These are phyloP conservation scores for Neofusicoccum ribis DNA, from an alignment of 2,329 filamentous ascomycete genomes.

Conservation along the genomic window DNA sequence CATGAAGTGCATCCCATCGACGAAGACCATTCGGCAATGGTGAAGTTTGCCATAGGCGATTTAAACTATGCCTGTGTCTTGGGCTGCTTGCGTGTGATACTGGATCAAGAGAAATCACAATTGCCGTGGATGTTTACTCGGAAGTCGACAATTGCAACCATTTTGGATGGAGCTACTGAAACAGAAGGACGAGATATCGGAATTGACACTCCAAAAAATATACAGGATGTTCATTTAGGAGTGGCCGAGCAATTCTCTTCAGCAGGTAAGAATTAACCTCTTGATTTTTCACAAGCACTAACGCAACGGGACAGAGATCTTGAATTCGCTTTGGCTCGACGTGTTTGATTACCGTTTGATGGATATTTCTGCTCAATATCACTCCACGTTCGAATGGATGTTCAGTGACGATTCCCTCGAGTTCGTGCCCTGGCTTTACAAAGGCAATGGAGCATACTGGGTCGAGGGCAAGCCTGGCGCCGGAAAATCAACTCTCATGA, in stretches of 20 bases:
- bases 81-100: background rate
- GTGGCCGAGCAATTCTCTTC: background rate
- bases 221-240: no score
- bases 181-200: no score
- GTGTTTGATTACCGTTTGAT: background rate
- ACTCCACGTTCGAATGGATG: background rate
- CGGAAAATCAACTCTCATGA: conserved; percentile 51
- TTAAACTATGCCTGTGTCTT: background rate
- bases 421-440: background rate
- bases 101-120: accelerated
- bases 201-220: no score
- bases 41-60: background rate
- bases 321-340: background rate
- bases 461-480: conserved; percentile 49
- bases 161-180: no score
- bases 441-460: conserved; percentile 23
- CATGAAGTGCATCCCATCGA: background rate
- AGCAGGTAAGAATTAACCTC: background rate
- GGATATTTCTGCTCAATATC: background rate
- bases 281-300: background rate
- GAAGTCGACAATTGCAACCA: no score
- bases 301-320: background rate
- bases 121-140: no score
- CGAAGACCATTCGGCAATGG: background rate
- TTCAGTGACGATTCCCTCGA: background rate